phyloP scores from a whole-genome alignment of 2,329 filamentous ascomycete species.

The Zopfia rhizophila region DNA sequence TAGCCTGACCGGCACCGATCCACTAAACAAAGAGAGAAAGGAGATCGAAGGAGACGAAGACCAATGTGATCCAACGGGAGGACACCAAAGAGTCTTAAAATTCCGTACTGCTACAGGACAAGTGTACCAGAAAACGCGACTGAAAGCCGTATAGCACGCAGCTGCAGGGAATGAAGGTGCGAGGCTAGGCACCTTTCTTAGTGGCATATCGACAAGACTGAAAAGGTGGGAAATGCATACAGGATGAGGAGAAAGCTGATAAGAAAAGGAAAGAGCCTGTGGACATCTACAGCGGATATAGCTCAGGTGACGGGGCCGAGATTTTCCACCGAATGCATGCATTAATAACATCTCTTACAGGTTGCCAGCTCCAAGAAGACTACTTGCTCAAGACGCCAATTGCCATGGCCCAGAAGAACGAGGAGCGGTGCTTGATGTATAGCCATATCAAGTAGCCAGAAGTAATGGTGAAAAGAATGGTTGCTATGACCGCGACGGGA shows the following conservation, averaged over 20 bases:
- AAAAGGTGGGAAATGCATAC: too few species aligned
- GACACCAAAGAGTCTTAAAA: slow-evolving; percentile 57
- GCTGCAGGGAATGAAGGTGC: slow-evolving; percentile 62
- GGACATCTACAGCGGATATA: slow-evolving; percentile 51
- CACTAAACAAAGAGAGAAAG: slow-evolving; percentile 60
- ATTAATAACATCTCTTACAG: too few species aligned
- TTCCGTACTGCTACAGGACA: slow-evolving; percentile 51
- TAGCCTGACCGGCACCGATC: slow-evolving; percentile 56
- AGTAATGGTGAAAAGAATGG: slow-evolving; percentile 52
- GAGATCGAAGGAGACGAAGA: slow-evolving; percentile 61
- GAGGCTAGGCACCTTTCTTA: too few species aligned
- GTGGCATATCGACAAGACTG: too few species aligned
- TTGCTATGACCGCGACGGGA: slow-evolving; percentile 55
- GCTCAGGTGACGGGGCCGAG: slow-evolving; percentile 65
- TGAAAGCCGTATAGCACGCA: slow-evolving; percentile 62
- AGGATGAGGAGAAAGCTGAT: slow-evolving; percentile 59
- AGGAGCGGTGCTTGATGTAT: slow-evolving; percentile 46
- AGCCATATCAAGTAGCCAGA: slow-evolving; percentile 43
- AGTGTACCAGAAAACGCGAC: slow-evolving; percentile 56
- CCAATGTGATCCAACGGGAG: slow-evolving; percentile 57
- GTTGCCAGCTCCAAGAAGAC: too few species aligned
- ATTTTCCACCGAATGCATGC: too few species aligned
- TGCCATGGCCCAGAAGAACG: slow-evolving; percentile 49
- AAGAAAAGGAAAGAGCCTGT: slow-evolving; percentile 47
- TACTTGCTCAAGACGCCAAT: slow-evolving; percentile 44